Evolutionary conservation across 2,329 filamentous ascomycete species (phyloP).

Genomic region (Colletotrichum falcatum): DNA sequence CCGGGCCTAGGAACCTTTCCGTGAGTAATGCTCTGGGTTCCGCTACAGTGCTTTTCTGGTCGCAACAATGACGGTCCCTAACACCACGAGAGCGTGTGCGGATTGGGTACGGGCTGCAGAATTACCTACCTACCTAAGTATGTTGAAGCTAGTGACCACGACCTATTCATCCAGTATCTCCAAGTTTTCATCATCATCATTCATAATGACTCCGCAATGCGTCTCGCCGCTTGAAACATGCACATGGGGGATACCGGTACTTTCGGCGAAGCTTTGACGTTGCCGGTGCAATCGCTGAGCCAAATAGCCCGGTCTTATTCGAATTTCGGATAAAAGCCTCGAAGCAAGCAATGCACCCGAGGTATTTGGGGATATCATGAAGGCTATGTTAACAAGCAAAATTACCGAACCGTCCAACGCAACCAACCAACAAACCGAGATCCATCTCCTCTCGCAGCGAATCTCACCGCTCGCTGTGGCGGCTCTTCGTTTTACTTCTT

Average conservation of each 20-base stretch:
- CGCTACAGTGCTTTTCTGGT: not conserved
- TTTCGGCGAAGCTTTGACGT: not conserved
- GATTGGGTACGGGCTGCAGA: too few species aligned
- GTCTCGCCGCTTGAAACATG: not conserved
- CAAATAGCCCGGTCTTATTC: constrained; percentile 20
- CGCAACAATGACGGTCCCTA: not conserved
- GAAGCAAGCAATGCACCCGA: not conserved
- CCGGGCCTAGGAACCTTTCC: not conserved
- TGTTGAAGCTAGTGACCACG: too few species aligned
- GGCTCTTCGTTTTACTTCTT: constrained; percentile 55
- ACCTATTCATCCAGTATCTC: not conserved
- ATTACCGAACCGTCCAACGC: constrained; percentile 6
- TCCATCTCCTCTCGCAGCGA: not conserved
- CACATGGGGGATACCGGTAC: too few species aligned
- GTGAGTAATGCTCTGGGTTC: not conserved
- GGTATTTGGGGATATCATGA: constrained; percentile 34
- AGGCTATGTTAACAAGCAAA: constrained; percentile 32
- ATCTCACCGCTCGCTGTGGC: not conserved
- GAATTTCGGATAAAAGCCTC: not conserved
- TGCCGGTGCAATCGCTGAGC: not conserved
- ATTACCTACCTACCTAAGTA: too few species aligned
- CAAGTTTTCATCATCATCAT: not conserved
- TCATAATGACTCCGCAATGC: not conserved
- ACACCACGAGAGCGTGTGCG: too few species aligned
- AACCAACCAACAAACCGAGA: not conserved